Conservation (phyloP, 1,284 basidiomycete genomes). For the Anthracocystis panici-leucophaei region DNA sequence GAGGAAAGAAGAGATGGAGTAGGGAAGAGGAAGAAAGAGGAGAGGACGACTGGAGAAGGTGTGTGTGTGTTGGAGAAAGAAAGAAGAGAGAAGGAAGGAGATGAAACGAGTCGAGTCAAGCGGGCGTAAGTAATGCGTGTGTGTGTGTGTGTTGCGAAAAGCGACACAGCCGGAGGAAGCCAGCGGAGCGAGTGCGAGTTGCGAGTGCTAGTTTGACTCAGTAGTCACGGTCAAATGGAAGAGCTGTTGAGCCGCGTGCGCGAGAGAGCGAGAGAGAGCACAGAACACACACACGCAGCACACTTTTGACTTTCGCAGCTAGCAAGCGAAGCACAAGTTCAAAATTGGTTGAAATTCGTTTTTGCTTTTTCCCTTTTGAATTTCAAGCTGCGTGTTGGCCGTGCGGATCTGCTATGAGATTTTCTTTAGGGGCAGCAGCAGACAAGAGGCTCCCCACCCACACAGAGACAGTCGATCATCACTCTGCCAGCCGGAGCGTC, state of each 20-base stretch:
- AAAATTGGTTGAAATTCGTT: constrained; percentile 8
- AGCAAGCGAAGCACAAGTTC: background rate
- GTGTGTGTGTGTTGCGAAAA: background rate
- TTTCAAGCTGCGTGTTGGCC: background rate
- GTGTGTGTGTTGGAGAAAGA: constrained; percentile 3
- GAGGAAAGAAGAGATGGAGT: constrained; percentile 5
- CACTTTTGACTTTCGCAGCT: background rate
- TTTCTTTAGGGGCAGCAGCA: no score
- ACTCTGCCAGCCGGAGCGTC: no score
- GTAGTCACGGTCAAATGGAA: no score
- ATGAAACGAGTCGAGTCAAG: background rate
- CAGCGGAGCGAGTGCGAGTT: constrained; percentile 12
- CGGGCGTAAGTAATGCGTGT: background rate
- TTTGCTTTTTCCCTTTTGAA: background rate
- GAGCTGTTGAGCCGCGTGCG: background rate
- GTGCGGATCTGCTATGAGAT: no score
- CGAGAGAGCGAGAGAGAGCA: background rate
- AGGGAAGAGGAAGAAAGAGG: constrained; percentile 21
- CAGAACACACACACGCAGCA: constrained; percentile 5
- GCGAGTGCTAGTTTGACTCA: background rate
- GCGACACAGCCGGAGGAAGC: constrained; percentile 11
- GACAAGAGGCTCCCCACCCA: no score
- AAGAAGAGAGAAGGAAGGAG: constrained; percentile 10
- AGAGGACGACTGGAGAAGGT: constrained; percentile 1
- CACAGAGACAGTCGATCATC: no score